Evolutionary conservation across 768 basidiomycete species (phyloP), one percentile per base, ranked within the genome.

Genomic region (Trametes sanguinea): DNA sequence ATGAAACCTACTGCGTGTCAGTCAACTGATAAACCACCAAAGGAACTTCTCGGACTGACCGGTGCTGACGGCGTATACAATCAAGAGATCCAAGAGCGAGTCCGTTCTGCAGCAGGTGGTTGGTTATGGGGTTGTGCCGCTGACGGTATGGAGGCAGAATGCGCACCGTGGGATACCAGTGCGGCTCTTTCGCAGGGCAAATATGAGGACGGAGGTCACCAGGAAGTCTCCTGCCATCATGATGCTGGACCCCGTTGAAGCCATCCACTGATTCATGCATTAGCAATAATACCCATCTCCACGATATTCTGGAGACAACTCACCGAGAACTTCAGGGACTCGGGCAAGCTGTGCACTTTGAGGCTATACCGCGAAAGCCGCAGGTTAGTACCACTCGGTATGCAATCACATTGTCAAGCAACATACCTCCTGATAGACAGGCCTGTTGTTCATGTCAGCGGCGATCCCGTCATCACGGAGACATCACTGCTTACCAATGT

Each of bases 141-240:
- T 3, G 27, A 16, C 6, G 11, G 17, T 1, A 3, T 11, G 14
- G 8, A 35, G 43, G 4, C 3, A 47, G 9, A 3, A 9, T 7
- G 17, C 51, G 44, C 29, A 60, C 60, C 60, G 52, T 11, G 11
- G 47, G 27, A 54, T 30, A 1, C 60, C 60, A 30, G 52, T 61
- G 2, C 46, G 22, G 17, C 46, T 54, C 37, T 22, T 53, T 9
- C 46, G 52, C 4, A 61, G 46, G 37, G 53, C 52, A 6, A 29
- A 42, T n/a, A 61, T 61, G 37, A 61, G 60, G 7, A 61, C 46
- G 10, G 46, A 30, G 9, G 60, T 61, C n/a, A 61, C 37, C 37
- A 53, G 30, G 2, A 61, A 10, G 46, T 61, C 60, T 6, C 44
- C 60, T 0, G 29, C 37, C 60, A 61, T 61, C 16, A 54, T 54